Base-by-base conservation (phyloP, 768 basidiomycete genomes). In the Pholiota conissans region DNA sequence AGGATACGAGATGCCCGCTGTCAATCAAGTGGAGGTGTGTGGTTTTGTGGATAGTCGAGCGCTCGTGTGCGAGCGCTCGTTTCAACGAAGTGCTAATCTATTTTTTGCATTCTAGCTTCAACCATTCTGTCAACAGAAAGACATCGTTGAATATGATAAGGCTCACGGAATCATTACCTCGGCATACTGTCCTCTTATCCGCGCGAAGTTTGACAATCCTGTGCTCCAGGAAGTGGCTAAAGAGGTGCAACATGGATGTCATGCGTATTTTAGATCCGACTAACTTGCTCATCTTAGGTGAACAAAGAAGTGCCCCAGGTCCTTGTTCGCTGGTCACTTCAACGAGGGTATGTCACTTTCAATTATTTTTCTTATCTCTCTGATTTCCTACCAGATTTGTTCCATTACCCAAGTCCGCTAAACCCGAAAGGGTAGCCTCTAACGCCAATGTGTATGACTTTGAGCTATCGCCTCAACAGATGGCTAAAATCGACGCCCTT, bases 11-110 rank as follows among this genome's bases (percentile, higher is more conserved):
- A 73, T 78, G 61, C 92, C 91, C 10, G 73, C 84, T 8, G 85
- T 94, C 49, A 92, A 94, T 64, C 91, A 94, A 68, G 80, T 93
- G 57, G 91, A 93, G 80, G 91, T 84, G 67, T n/a, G n/a, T n/a
- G n/a, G n/a, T n/a, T n/a, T n/a, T n/a, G n/a, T n/a, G n/a, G n/a
- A n/a, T n/a, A 4, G 42, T 24, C 16, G n/a, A 42, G 32, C 5
- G 42, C 22, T 45, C 42, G 18, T 22, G 6, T 11, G 20, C 10
- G 20, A 24, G 4, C 37, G 37, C 11, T 84, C 22, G 69, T 87
- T 20, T 76, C 89, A 67, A 10, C 16, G 5, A 18, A 2, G 13
- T 7, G 27, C 29, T 45, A 29, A 54, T 22, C 26, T 13, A 22
- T 14, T 37, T 18, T n/a, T 13, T n/a, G 89, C 87, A 27, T 0